Evolutionary conservation across 176 grass and related monocot genomes (phyloP).

Genomic region (Cocos nucifera): DNA sequence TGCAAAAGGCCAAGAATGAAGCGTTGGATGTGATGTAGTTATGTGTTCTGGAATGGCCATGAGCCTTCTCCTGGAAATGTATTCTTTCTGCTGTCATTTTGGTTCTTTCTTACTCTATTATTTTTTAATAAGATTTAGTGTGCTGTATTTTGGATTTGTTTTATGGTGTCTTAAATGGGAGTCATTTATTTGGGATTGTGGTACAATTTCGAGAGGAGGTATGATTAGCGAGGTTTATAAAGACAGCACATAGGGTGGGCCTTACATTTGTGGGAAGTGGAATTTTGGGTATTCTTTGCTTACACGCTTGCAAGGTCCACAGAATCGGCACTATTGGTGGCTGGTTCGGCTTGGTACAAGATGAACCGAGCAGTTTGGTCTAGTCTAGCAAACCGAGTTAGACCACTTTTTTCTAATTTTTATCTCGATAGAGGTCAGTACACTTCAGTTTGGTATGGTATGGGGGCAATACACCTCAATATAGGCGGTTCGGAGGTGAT

Average conservation of each 20-base stretch:
- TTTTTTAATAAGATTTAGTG: not conserved
- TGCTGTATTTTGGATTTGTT: not conserved
- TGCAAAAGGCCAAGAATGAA: constrained; percentile 88
- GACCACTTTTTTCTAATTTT: too few relatives aligned
- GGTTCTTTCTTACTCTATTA: constrained; percentile 6
- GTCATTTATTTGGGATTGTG: constrained; percentile 21
- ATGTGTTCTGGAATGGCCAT: constrained; percentile 96
- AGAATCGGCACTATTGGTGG: too few relatives aligned
- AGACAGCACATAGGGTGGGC: constrained; percentile 75
- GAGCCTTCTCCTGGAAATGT: constrained; percentile 79
- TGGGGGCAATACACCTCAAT: too few relatives aligned
- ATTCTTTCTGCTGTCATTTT: constrained; percentile 5
- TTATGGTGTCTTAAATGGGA: constrained; percentile 14
- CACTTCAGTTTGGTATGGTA: too few relatives aligned
- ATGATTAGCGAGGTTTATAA: constrained; percentile 94
- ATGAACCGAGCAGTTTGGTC: too few relatives aligned
- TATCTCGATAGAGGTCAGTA: too few relatives aligned
- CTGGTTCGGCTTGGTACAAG: too few relatives aligned
- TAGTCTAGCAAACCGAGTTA: too few relatives aligned
- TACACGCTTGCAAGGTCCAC: not conserved
- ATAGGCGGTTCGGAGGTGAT: too few relatives aligned
- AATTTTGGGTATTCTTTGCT: constrained; percentile 73
- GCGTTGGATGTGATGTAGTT: constrained; percentile 91
- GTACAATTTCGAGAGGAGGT: constrained; percentile 94
- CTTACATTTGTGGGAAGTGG: constrained; percentile 96